phyloP scores from a whole-genome alignment of 73 alveolate genomes.

The Symbiodinium pilosum region DNA sequence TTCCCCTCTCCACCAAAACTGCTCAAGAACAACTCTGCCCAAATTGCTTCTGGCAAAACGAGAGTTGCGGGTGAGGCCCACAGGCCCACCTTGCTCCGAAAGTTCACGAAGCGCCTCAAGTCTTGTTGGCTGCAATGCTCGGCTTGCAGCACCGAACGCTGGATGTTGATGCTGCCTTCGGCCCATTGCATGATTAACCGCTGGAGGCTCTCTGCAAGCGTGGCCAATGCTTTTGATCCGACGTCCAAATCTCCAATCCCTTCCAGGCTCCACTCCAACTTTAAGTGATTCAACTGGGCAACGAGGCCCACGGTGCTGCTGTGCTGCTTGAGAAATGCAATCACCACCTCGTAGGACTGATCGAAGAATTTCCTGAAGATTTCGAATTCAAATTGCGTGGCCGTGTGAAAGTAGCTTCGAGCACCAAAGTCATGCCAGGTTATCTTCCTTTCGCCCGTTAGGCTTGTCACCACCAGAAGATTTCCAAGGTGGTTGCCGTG shows the following conservation, averaged over 20 bases:
- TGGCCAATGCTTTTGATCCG: not conserved
- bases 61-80: too few relatives aligned
- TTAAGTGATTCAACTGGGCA: not conserved
- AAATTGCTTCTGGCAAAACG: too few relatives aligned
- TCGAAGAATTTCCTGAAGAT: not conserved
- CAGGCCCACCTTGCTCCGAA: conserved; percentile 21
- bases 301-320: not conserved
- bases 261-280: conserved; percentile 22
- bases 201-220: conserved; percentile 21
- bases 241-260: not conserved
- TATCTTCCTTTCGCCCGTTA: not conserved
- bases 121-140: conserved; percentile 21
- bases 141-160: conserved; percentile 20
- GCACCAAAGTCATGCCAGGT: conserved; percentile 36
- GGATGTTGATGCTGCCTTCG: conserved; percentile 18
- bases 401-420: not conserved
- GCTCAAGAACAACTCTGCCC: too few relatives aligned
- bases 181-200: conserved; percentile 22
- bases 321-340: not conserved
- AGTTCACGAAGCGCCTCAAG: not conserved
- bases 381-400: not conserved
- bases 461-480: not conserved
- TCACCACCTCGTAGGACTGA: not conserved
- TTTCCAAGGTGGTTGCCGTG: conserved; percentile 8
- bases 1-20: too few relatives aligned